Conservation (phyloP, 2,329 filamentous ascomycete genomes). For the Scleromitrula shiraiana region DNA sequence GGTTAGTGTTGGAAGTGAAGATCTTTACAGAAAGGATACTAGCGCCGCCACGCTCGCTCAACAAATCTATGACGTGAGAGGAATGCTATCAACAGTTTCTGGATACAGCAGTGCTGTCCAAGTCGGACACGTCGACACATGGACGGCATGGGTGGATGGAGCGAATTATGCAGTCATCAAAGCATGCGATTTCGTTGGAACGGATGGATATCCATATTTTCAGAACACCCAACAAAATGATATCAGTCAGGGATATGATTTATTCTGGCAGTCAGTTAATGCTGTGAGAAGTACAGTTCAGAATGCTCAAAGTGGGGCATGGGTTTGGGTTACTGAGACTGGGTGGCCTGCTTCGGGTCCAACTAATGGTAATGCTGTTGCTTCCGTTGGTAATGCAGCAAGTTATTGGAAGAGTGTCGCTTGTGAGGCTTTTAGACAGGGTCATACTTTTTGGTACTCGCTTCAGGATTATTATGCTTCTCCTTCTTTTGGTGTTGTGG, state of each 20-base stretch:
- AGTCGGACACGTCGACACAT: constrained; percentile 63
- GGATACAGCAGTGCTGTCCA: constrained; percentile 41
- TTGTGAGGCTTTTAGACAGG: constrained; percentile 48
- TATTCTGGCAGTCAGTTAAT: constrained; percentile 41
- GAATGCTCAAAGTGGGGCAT: constrained; percentile 42
- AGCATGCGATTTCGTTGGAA: constrained; percentile 56
- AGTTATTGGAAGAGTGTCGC: constrained; percentile 55
- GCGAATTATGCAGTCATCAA: constrained; percentile 53
- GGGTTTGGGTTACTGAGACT: constrained; percentile 56
- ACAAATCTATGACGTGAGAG: constrained; percentile 43
- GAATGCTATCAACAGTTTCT: constrained; percentile 40
- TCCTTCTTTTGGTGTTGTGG: constrained; percentile 35
- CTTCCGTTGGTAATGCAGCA: constrained; percentile 51
- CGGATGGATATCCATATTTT: constrained; percentile 61
- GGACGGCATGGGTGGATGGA: constrained; percentile 53
- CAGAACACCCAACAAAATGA: constrained; percentile 47
- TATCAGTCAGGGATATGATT: constrained; percentile 45
- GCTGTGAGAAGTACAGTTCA: constrained; percentile 26
- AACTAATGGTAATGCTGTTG: constrained; percentile 45
- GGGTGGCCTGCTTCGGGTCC: constrained; percentile 54
- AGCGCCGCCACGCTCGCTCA: background rate
- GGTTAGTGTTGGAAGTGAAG: constrained; percentile 59
- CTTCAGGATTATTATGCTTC: constrained; percentile 44
- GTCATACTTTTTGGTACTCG: constrained; percentile 53
- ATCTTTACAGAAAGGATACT: constrained; percentile 51